Conservation (phyloP, 129 eudicot genomes). For the Flaveria bidentis region DNA sequence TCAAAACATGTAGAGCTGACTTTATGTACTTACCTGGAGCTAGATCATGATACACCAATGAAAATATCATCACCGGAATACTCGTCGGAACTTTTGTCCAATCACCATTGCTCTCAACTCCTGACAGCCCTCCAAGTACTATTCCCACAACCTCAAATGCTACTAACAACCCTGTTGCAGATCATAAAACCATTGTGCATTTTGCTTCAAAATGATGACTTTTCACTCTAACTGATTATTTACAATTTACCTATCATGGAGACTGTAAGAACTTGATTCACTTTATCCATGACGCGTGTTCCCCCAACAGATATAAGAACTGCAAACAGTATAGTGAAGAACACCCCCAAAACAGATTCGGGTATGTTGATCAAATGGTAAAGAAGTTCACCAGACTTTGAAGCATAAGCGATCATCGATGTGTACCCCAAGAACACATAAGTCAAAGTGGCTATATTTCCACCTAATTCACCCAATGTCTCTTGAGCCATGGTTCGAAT, state of each 20-base stretch:
- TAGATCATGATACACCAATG: conserved; percentile 89
- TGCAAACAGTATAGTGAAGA: conserved; percentile 64
- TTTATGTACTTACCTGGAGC: conserved; percentile 54
- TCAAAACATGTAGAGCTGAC: conserved; percentile 5
- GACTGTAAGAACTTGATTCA: conserved; percentile 72
- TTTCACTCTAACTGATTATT: background rate
- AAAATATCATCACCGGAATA: conserved; percentile 81
- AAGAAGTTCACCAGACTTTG: conserved; percentile 88
- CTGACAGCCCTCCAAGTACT: conserved; percentile 62
- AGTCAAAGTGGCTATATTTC: conserved; percentile 59
- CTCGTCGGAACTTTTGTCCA: conserved; percentile 82
- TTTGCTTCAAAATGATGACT: conserved; percentile 16
- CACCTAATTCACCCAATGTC: conserved; percentile 82
- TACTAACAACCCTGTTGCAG: conserved; percentile 60
- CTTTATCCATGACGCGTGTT: conserved; percentile 66
- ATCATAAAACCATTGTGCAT: background rate
- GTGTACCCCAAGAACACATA: conserved; percentile 87
- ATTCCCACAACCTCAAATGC: conserved; percentile 68
- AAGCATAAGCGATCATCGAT: conserved; percentile 71
- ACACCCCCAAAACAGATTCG: conserved; percentile 46
- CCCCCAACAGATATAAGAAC: conserved; percentile 68
- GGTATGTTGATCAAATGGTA: conserved; percentile 62
- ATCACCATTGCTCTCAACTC: conserved; percentile 56
- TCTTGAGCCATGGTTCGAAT: conserved; percentile 94
- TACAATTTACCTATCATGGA: conserved; percentile 59